Percentiles rank a stretch among this genome's conserved stretches.
phyloP scores from a whole-genome alignment of 768 basidiomycete species.

The Porphyrellus cyaneotinctus region DNA sequence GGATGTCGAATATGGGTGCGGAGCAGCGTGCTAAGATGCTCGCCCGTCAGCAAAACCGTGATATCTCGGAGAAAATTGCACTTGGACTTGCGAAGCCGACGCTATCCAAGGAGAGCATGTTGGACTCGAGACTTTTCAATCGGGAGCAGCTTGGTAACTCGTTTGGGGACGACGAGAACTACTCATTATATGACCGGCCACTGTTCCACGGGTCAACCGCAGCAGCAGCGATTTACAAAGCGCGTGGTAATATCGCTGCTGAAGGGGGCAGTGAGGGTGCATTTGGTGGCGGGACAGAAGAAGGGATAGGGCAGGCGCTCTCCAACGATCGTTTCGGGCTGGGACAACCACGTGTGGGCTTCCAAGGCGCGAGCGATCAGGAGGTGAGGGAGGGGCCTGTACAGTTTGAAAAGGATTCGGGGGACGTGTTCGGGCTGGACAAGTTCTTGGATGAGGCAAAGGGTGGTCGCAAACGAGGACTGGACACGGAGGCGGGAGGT shows the following conservation, averaged over 20 bases:
- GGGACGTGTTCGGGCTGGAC: conserved; percentile 96
- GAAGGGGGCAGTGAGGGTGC: conserved; percentile 76
- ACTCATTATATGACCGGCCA: conserved; percentile 91
- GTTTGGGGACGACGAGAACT: conserved; percentile 92
- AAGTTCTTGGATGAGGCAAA: conserved; percentile 97
- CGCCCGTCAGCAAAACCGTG: conserved; percentile 94
- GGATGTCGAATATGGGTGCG: conserved; percentile 98
- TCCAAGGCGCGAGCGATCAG: conserved; percentile 85
- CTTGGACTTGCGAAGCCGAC: conserved; percentile 97
- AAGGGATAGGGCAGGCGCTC: conserved; percentile 87
- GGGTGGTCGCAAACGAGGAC: conserved; percentile 85
- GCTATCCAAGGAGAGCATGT: conserved; percentile 91
- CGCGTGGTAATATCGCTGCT: conserved; percentile 78
- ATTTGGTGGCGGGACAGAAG: conserved; percentile 92
- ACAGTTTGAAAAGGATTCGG: conserved; percentile 96
- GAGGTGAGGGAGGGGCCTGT: conserved; percentile 91
- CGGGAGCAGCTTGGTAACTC: conserved; percentile 78
- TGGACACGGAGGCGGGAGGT: conserved; percentile 70
- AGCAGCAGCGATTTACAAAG: conserved; percentile 99
- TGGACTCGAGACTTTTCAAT: conserved; percentile 97
- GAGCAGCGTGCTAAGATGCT: conserved; percentile 96
- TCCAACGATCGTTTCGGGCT: conserved; percentile 92
- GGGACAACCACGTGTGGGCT: conserved; percentile 79
- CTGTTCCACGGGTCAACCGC: conserved; percentile 95
- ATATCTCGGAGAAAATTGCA: conserved; percentile 98